phyloP scores from a whole-genome alignment of 2,329 filamentous ascomycete genomes.

The Ascochyta rabiei region DNA sequence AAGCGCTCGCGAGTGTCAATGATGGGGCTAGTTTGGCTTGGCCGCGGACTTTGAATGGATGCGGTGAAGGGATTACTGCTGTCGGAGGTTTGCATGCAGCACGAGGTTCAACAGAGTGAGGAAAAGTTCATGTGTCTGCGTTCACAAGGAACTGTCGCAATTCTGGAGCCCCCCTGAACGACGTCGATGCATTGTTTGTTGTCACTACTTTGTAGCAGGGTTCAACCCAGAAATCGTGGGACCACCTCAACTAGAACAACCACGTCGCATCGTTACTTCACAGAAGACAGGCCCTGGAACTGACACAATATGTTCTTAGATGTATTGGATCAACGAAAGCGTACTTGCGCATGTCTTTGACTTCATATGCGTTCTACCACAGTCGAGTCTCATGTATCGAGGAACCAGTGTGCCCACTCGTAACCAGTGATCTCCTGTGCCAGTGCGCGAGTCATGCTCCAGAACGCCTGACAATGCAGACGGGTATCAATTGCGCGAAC shows the following conservation, averaged over 20 bases:
- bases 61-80: constrained; percentile 13
- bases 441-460: constrained; percentile 5
- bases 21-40: constrained; percentile 24
- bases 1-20: constrained; percentile 3
- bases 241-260: background rate
- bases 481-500: constrained; percentile 37
- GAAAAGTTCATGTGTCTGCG: background rate
- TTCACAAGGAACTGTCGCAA: background rate
- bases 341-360: background rate
- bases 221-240: constrained; percentile 8
- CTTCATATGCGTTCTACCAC: background rate
- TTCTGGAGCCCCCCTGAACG: constrained; percentile 1
- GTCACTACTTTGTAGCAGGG: constrained; percentile 7
- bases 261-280: background rate
- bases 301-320: background rate
- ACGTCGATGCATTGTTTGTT: constrained; percentile 11
- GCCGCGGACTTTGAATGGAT: constrained; percentile 25
- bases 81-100: background rate
- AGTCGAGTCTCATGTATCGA: background rate
- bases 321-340: background rate
- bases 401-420: background rate
- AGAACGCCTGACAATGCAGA: constrained; percentile 24
- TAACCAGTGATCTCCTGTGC: background rate
- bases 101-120: background rate
- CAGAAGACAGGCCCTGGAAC: background rate